Evolutionary conservation across 495 filamentous ascomycete species (phyloP).

Genomic region (Friedmanniomyces endolithicus): DNA sequence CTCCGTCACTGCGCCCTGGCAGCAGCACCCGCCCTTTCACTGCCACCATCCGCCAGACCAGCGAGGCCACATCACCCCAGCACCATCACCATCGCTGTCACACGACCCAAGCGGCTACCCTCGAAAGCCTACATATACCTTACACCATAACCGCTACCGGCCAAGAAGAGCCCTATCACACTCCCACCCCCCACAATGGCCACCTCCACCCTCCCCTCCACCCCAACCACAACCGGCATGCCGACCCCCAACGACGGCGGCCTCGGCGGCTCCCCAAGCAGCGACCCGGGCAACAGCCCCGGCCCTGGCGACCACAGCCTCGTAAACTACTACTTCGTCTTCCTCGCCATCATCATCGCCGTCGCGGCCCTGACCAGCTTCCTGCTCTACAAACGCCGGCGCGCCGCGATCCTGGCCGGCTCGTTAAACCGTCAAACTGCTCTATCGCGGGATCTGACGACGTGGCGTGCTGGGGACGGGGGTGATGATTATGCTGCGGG

Average conservation of each 20-base stretch:
- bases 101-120: background rate
- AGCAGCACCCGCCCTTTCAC: background rate
- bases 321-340: constrained; percentile 34
- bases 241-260: constrained; percentile 2
- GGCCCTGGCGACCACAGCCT: background rate
- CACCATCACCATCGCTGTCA: background rate
- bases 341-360: constrained; percentile 27
- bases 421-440: constrained; percentile 23
- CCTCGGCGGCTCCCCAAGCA: background rate
- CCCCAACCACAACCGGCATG: constrained; percentile 1
- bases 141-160: background rate
- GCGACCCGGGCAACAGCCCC: background rate
- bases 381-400: constrained; percentile 22
- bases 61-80: background rate
- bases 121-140: background rate
- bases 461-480: constrained; percentile 7
- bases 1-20: background rate
- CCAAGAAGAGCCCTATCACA: background rate
- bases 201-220: background rate
- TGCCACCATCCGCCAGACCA: background rate
- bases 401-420: constrained; percentile 14
- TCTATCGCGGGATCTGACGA: constrained; percentile 28
- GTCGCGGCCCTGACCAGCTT: constrained; percentile 21
- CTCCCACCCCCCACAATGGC: background rate
- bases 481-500: no score